These are phyloP conservation scores for Colletotrichum sp. DNA, from an alignment of 2,329 filamentous ascomycete genomes.

Conservation along the genomic window DNA sequence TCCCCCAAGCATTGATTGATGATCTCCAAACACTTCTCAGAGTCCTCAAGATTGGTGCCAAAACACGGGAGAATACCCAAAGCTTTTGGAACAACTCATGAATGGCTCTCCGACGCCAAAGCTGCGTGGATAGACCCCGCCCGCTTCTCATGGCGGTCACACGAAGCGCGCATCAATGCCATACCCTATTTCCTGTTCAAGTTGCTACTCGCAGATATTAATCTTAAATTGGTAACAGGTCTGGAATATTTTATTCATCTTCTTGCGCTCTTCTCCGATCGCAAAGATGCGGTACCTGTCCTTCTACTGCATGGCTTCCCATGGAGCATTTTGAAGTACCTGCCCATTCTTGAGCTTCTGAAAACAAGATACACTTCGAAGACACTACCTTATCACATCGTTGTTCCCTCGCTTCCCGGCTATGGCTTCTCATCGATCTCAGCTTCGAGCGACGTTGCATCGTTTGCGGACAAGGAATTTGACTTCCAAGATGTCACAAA, in stretches of 20 bases:
- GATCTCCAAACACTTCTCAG: not conserved
- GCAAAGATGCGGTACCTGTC: not conserved
- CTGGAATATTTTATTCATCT: not conserved
- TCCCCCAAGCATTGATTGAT: not conserved
- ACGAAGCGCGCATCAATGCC: not conserved
- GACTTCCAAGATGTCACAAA: not conserved
- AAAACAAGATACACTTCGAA: not conserved
- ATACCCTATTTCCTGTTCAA: not conserved
- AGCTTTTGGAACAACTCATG: not conserved
- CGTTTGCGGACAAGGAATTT: not conserved
- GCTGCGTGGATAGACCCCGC: not conserved
- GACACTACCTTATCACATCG: not conserved
- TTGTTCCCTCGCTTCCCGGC: not conserved
- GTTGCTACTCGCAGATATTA: not conserved
- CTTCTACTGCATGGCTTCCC: not conserved
- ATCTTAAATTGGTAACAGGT: not conserved
- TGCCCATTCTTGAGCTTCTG: not conserved
- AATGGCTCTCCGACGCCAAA: not conserved
- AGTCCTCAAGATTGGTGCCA: rapidly evolving
- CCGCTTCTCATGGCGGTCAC: not conserved
- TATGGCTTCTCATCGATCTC: not conserved
- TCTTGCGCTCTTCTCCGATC: not conserved
- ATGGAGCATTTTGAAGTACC: not conserved
- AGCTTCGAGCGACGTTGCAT: not conserved
- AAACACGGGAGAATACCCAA: not conserved